Base-by-base conservation (phyloP, 2,329 filamentous ascomycete genomes). In the Fusarium sp. region DNA sequence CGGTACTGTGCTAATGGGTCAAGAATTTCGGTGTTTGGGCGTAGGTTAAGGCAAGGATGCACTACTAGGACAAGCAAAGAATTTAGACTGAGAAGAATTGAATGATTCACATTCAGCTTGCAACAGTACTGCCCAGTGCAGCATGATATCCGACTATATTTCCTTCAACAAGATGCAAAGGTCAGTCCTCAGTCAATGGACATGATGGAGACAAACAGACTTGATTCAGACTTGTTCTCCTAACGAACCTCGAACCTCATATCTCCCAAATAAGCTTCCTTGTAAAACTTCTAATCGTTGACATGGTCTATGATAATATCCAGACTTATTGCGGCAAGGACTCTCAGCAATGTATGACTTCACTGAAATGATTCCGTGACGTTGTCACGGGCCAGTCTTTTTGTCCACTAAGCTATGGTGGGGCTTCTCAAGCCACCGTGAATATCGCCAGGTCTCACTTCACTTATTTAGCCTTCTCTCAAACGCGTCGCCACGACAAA, bases 361-460 rank as follows among this genome's bases (percentile, higher is more conserved):
- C 32, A 22, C 26, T 18, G 32, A 8, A 35, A 42, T 30, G 28
- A 24, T 15, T 22, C 42, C 10, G 30, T 14, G 18, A 55, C 11
- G 24, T 38, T 58, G 39, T 58, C 57, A 45, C 35, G 57, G 22
- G 28, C 3, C 39, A 65, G 20, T 32, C 9, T 24, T 41, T 50
- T 54, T 39, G 26, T 24, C 24, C 30, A 24, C 41, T n/a, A 42
- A 53, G 50, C 32, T 53, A 28, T 47, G 36, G 53, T 70, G 66
- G 66, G 66, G 47, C 66, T 47, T 28, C 44, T 32, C 14, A 18
- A 58, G 56, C 47, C 47, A 66, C 69, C 30, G 20, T 59, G 50
- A 66, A 45, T 41, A 67, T 72, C 32, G 48, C 35, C 53, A 60
- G 30, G 54, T 66, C 50, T 66, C 61, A 67, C 56, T 56, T 71